phyloP scores from a whole-genome alignment of 1,284 basidiomycete genomes.

The Ganoderma boninense region DNA sequence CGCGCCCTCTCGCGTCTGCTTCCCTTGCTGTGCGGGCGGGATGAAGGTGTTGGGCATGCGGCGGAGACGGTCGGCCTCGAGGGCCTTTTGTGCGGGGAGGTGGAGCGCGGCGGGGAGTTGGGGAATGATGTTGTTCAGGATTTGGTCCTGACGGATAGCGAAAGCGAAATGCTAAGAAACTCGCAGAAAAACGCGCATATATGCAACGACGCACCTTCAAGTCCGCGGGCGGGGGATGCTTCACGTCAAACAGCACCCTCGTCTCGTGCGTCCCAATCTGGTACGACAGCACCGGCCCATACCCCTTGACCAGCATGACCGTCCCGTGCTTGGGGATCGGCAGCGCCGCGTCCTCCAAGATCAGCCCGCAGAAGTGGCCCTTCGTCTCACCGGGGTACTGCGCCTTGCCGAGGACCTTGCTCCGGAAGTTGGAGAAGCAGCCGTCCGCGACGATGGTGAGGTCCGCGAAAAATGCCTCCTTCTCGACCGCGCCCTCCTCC shows the following conservation, averaged over 20 bases:
- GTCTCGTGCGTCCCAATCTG: conserved; percentile 85
- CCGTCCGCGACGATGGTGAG: conserved; percentile 94
- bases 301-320: conserved; percentile 77
- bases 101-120: conserved; percentile 81
- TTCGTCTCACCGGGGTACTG: conserved; percentile 20
- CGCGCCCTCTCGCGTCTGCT: conserved; percentile 70
- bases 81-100: conserved; percentile 64
- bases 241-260: conserved; percentile 93
- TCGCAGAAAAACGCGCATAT: neutral
- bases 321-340: conserved; percentile 91
- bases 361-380: conserved; percentile 31
- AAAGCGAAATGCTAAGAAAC: neutral
- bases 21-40: conserved; percentile 80
- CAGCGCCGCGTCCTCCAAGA: conserved; percentile 55
- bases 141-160: conserved; percentile 59
- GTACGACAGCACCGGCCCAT: conserved; percentile 90
- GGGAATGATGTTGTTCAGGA: conserved; percentile 78
- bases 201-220: conserved; percentile 62
- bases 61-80: conserved; percentile 79
- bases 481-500: conserved; percentile 48
- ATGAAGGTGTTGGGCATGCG: conserved; percentile 98
- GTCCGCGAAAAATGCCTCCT: conserved; percentile 71
- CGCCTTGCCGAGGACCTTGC: conserved; percentile 56
- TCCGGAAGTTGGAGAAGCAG: conserved; percentile 90
- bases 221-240: conserved; percentile 85